phyloP scores from a whole-genome alignment of 2,329 filamentous ascomycete species.

The Monilinia aucupariae region DNA sequence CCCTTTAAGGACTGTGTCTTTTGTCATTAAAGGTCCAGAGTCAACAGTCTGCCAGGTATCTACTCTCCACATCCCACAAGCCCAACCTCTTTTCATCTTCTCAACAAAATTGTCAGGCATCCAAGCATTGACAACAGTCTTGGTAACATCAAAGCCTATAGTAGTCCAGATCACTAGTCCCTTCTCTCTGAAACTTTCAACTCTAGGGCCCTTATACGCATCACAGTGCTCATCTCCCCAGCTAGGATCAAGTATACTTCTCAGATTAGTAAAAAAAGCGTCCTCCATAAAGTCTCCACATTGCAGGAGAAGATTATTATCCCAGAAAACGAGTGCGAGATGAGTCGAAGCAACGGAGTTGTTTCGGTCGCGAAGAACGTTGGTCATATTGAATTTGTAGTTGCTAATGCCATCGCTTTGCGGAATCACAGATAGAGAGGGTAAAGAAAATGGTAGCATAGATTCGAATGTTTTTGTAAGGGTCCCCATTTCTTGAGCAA shows the following conservation, averaged over 20 bases:
- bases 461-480: constrained; percentile 18
- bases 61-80: neutral
- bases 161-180: neutral
- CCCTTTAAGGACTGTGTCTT: neutral
- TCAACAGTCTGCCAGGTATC: neutral
- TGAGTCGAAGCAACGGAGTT: neutral
- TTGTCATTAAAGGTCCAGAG: neutral
- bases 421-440: neutral
- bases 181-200: neutral
- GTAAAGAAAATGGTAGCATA: constrained; percentile 18
- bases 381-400: neutral
- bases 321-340: neutral
- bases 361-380: neutral
- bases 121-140: neutral
- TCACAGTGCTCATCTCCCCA: neutral
- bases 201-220: neutral
- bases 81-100: neutral
- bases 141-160: neutral
- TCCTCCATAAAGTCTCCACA: too few species aligned
- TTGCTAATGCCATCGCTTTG: neutral
- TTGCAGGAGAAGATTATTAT: neutral
- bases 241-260: neutral
- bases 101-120: neutral
- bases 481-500: constrained; percentile 16
- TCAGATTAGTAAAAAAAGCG: neutral